Base-by-base conservation (phyloP, 164 flowering plant species). In the Magnolia kwangsiensis region DNA sequence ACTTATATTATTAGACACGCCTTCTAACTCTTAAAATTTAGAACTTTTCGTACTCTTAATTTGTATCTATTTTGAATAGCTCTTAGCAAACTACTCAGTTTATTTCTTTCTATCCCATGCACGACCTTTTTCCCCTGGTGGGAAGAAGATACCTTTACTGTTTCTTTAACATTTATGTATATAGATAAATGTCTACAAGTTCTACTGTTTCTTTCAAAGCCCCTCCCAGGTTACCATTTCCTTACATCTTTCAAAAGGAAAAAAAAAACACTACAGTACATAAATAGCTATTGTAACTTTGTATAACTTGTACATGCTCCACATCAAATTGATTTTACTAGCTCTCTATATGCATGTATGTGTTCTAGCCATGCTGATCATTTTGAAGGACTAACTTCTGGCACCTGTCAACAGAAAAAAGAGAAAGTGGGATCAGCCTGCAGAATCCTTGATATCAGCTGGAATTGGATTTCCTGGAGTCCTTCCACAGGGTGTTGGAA, bases 371-470 rank as follows among this genome's bases (percentile, higher is more conserved):
- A 19, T 64, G 23, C 21, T 64, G 29, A 19, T 31, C 50, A 68
- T 29, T 27, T 68, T 27, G 50, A 27, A 14, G 71, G 71, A 67
- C 45, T 67, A 67, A 67, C 31, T 27, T 68, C 19, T 14, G 50
- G 13, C 49, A 24, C 27, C 69, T 78, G 19, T 70, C 51, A 77
- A 71, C 85, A 96, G 99, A 77, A 96, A 80, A 82, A 94, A 87
- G 89, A 90, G 98, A 80, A 96, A 92, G 83, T 96, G 99, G 99
- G 98, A 96, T 84, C 96, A 92, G 80, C 99, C 98, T 75, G 97
- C 93, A 5, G 96, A 89, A 81, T 80, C 88, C 3, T 81, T 93
- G 75, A 79, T 89, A 71, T 79, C 96, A 67, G 87, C 87, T 72
- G 91, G 90, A 50, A 61, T 84, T 9, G 85, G 84, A 23, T 78